Evolutionary conservation across 495 filamentous ascomycete species (phyloP).

Genomic region (Schizothecium vesticola): DNA sequence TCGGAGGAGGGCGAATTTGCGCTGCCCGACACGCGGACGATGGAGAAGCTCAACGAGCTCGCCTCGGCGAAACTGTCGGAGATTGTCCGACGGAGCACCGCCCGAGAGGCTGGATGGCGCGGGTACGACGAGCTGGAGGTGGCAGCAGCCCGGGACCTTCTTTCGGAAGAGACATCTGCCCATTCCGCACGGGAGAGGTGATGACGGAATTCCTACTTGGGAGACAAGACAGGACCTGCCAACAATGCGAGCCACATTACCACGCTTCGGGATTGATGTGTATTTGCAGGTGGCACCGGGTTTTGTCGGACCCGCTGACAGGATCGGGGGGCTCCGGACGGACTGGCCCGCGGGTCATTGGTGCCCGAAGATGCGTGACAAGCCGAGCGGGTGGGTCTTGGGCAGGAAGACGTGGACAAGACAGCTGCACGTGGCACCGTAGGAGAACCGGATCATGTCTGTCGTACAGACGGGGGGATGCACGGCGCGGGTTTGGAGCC

Average conservation of each 20-base stretch:
- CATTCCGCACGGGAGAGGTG: conserved; percentile 26
- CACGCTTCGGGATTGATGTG: conserved; percentile 1
- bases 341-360: conserved; percentile 17
- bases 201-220: conserved; percentile 6
- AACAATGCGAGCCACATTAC: conserved; percentile 25
- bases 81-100: conserved; percentile 59
- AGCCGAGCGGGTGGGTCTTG: conserved; percentile 29
- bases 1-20: conserved; percentile 36
- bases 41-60: conserved; percentile 63
- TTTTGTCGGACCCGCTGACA: conserved; percentile 3
- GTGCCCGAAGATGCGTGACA: conserved; percentile 13
- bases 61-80: conserved; percentile 70
- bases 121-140: conserved; percentile 72
- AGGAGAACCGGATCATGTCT: conserved; percentile 14
- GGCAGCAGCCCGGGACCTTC: conserved; percentile 67
- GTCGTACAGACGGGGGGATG: conserved; percentile 15
- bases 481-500: conserved; percentile 25
- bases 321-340: conserved; percentile 9
- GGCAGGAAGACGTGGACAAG: conserved; percentile 25
- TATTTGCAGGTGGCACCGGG: neutral
- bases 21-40: conserved; percentile 44
- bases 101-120: conserved; percentile 59
- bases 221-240: neutral
- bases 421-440: conserved; percentile 33
- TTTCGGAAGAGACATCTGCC: conserved; percentile 44